Evolutionary conservation across 805 yeast genomes (phyloP).

Genomic region (Starmera caribaea): DNA sequence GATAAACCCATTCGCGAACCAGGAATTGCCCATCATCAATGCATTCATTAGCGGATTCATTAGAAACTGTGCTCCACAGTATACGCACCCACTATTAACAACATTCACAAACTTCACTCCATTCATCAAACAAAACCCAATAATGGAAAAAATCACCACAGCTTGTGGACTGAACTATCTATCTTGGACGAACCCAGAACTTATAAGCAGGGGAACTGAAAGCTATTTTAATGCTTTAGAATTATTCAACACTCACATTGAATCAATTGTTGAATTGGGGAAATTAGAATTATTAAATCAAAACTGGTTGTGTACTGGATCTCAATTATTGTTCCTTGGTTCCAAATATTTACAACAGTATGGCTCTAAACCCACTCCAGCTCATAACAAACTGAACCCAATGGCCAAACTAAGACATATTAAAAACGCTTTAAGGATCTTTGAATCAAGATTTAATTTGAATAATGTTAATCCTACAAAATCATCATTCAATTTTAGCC

Average conservation of each 20-base stretch:
- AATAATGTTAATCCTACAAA: too few relatives aligned
- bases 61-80: conserved; percentile 30
- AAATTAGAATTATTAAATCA: conserved; percentile 9
- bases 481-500: too few relatives aligned
- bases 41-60: conserved; percentile 32
- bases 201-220: conserved; percentile 17
- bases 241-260: too few relatives aligned
- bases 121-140: conserved; percentile 20
- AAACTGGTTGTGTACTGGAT: conserved; percentile 31
- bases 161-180: conserved; percentile 33
- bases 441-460: too few relatives aligned
- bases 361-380: too few relatives aligned
- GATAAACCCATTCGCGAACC: neutral
- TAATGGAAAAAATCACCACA: conserved; percentile 24
- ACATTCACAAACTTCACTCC: conserved; percentile 32
- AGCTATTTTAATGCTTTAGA: conserved; percentile 12
- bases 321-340: conserved; percentile 29
- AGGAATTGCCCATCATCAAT: conserved; percentile 5
- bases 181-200: conserved; percentile 21
- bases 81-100: conserved; percentile 30
- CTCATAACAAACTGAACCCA: too few relatives aligned
- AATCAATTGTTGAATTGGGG: too few relatives aligned
- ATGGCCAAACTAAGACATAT: too few relatives aligned
- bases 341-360: conserved; percentile 10
- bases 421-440: too few relatives aligned